Evolutionary conservation across 345 rosid species (phyloP).

Genomic region (Sisymbrium altissimum): DNA sequence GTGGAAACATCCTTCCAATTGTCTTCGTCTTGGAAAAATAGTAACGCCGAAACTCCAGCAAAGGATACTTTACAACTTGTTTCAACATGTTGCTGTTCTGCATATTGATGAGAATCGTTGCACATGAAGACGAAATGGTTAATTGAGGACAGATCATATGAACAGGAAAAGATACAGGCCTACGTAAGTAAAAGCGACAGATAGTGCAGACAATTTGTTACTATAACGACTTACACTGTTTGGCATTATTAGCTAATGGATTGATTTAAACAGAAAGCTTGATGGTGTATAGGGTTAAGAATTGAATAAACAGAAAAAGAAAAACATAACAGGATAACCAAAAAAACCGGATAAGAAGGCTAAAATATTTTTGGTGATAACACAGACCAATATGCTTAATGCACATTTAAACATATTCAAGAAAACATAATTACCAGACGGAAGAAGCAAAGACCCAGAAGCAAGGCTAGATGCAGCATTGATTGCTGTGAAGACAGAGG

Average conservation of each 20-base stretch:
- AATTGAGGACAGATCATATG: slow-evolving; percentile 10
- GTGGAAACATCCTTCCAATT: slow-evolving; percentile 33
- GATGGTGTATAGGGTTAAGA: neutral
- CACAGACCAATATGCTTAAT: slow-evolving; percentile 13
- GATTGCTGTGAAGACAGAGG: slow-evolving; percentile 91
- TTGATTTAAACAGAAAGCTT: slow-evolving; percentile 8
- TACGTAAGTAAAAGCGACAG: neutral
- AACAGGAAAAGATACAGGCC: slow-evolving; percentile 2
- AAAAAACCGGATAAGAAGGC: neutral
- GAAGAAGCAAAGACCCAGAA: slow-evolving; percentile 77
- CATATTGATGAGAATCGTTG: slow-evolving; percentile 21
- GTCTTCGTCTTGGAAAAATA: slow-evolving; percentile 69
- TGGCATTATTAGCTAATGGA: slow-evolving; percentile 3
- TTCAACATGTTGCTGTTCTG: slow-evolving; percentile 86
- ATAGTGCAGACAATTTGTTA: slow-evolving; percentile 10
- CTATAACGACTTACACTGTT: neutral
- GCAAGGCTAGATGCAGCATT: slow-evolving; percentile 99
- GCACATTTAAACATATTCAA: slow-evolving; percentile 15
- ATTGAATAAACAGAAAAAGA: neutral
- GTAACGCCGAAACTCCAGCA: slow-evolving; percentile 61
- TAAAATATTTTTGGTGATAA: slow-evolving; percentile 1
- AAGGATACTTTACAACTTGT: slow-evolving; percentile 59
- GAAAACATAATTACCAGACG: slow-evolving; percentile 56
- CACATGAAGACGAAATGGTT: slow-evolving; percentile 1
- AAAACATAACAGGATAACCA: neutral